Conservation (phyloP, 352 stramenopile genomes). For the Globisporangium recalcitrans region DNA sequence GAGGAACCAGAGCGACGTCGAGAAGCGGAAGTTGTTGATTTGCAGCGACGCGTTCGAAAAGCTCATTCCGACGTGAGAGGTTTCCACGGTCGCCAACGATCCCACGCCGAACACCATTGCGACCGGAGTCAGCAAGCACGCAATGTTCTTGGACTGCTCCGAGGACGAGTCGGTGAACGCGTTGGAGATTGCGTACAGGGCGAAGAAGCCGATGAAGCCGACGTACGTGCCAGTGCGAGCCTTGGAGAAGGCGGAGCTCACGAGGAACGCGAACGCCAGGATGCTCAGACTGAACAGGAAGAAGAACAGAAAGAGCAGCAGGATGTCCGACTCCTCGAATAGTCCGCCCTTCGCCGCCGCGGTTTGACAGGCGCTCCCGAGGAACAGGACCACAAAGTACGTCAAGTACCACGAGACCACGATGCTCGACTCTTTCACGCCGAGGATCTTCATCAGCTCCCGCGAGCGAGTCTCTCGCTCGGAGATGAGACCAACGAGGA, state of each 20-base stretch:
- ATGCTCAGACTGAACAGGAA: conserved; percentile 57
- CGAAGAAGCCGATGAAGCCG: conserved; percentile 58
- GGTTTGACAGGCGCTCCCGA: conserved; percentile 52
- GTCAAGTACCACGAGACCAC: conserved; percentile 78
- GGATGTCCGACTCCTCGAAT: conserved; percentile 24
- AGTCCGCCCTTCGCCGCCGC: conserved; percentile 35
- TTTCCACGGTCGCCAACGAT: conserved; percentile 46
- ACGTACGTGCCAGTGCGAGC: conserved; percentile 38
- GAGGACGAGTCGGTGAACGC: conserved; percentile 24
- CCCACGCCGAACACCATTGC: conserved; percentile 63
- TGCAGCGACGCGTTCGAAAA: conserved; percentile 29
- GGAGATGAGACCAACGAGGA: conserved; percentile 81
- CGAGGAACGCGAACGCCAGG: conserved; percentile 45
- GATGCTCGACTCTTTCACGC: conserved; percentile 74
- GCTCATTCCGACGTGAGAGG: conserved; percentile 36
- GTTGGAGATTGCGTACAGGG: conserved; percentile 67
- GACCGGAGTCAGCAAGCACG: conserved; percentile 51
- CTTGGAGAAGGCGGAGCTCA: conserved; percentile 74
- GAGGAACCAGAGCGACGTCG: conserved; percentile 64
- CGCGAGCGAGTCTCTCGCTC: conserved; percentile 88
- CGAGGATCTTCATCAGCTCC: conserved; percentile 89
- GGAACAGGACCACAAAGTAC: conserved; percentile 77
- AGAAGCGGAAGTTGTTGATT: conserved; percentile 64
- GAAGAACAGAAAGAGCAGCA: conserved; percentile 42
- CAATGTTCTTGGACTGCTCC: conserved; percentile 34